Evolutionary conservation across 371 early-diverging fungal genomes (phyloP).

Genomic region (Apophysomyces sp.): DNA sequence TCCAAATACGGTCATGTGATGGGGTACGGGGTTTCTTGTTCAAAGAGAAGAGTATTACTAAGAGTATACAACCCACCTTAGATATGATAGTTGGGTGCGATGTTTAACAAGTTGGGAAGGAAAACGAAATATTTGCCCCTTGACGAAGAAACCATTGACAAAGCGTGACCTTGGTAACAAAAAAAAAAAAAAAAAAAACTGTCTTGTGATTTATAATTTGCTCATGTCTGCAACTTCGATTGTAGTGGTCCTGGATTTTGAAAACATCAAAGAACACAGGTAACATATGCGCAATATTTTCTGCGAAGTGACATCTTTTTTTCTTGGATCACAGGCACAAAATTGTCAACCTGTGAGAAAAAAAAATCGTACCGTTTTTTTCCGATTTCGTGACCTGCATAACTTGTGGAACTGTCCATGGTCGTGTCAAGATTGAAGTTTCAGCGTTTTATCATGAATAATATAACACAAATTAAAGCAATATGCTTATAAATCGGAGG

Average conservation of each 20-base stretch:
- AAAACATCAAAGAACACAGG: slow-evolving; percentile 83
- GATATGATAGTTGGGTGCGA: slow-evolving; percentile 82
- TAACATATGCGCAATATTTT: neutral
- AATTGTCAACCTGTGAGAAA: slow-evolving; percentile 17
- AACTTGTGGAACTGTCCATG: neutral
- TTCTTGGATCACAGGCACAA: slow-evolving; percentile 5
- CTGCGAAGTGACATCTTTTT: neutral
- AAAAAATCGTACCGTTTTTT: neutral
- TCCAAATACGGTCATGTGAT: slow-evolving; percentile 93
- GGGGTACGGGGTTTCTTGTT: slow-evolving; percentile 38
- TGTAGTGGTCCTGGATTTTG: slow-evolving; percentile 68
- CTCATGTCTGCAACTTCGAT: neutral
- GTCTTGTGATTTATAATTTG: neutral
- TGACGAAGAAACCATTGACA: slow-evolving; percentile 83
- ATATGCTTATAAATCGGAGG: neutral
- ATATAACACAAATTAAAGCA: neutral
- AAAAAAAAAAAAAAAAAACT: neutral
- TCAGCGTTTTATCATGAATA: neutral
- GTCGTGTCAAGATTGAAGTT: neutral
- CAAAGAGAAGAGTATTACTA: neutral
- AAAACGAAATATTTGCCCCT: slow-evolving; percentile 77
- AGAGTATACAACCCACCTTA: neutral
- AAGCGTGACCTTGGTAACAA: slow-evolving; percentile 71
- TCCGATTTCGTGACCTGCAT: slow-evolving; percentile 4
- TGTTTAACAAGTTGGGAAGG: slow-evolving; percentile 73